Evolutionary conservation across 805 yeast species (phyloP).

Genomic region (Metschnikowia cerradonensis): DNA sequence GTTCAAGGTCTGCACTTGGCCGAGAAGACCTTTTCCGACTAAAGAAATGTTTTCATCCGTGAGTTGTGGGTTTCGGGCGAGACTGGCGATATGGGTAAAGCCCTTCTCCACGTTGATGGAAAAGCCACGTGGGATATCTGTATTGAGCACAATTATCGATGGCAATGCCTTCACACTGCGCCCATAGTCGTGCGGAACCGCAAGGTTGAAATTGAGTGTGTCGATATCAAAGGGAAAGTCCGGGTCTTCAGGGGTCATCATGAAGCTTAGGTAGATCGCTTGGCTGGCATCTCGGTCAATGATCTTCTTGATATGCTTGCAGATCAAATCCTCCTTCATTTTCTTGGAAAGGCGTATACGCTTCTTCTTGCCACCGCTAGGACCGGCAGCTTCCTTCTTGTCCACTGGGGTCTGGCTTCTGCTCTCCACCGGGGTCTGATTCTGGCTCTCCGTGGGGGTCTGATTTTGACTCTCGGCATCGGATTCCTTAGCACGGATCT

Average conservation of each 20-base stretch:
- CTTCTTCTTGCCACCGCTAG: background rate
- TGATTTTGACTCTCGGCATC: background rate
- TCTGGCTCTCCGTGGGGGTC: background rate
- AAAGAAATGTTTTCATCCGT: conserved; percentile 26
- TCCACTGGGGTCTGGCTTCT: background rate
- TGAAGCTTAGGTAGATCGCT: conserved; percentile 40
- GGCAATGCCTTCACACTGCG: conserved; percentile 38
- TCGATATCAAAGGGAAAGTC: conserved; percentile 67
- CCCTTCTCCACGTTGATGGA: conserved; percentile 66
- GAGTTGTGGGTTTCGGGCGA: conserved; percentile 15
- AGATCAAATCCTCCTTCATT: conserved; percentile 9
- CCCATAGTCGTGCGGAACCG: conserved; percentile 57
- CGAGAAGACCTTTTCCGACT: conserved; percentile 49
- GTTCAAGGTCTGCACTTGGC: conserved; percentile 54
- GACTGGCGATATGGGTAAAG: conserved; percentile 43
- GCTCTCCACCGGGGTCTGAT: background rate
- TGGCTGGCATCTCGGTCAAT: conserved; percentile 14
- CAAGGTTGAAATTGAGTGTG: conserved; percentile 47
- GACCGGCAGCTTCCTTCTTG: background rate
- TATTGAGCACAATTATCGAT: conserved; percentile 53
- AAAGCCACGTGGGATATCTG: conserved; percentile 66
- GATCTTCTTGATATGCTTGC: conserved; percentile 12
- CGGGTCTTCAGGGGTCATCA: conserved; percentile 60
- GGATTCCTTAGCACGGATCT: background rate
- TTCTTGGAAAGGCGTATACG: conserved; percentile 9